Evolutionary conservation across 352 stramenopile genomes (phyloP).

Genomic region (Pilasporangium apinafurcum): DNA sequence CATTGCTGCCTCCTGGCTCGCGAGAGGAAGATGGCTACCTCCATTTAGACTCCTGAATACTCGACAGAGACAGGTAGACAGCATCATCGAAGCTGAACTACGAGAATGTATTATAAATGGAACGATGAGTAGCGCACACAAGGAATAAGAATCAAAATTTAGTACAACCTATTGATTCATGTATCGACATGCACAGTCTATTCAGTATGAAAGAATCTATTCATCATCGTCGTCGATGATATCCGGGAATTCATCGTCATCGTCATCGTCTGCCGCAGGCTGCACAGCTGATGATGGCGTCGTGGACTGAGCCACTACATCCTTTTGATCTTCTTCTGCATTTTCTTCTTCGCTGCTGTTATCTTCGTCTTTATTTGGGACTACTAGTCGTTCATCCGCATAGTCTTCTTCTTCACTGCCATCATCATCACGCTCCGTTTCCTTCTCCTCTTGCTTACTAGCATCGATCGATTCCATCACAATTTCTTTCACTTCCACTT

Average conservation of each 20-base stretch:
- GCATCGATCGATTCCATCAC: too few species aligned
- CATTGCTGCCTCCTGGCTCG: slow-evolving; percentile 34
- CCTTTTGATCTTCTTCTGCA: slow-evolving; percentile 11
- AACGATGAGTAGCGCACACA: neutral
- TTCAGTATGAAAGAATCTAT: too few species aligned
- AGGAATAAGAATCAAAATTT: slow-evolving; percentile 3
- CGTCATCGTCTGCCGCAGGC: slow-evolving; percentile 11
- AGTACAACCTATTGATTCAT: too few species aligned
- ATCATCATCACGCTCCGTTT: slow-evolving; percentile 21
- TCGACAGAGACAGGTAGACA: neutral
- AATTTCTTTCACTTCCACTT: too few species aligned
- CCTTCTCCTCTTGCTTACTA: slow-evolving; percentile 6
- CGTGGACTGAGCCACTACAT: neutral
- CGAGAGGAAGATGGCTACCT: slow-evolving; percentile 48
- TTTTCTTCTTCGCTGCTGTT: slow-evolving; percentile 15
- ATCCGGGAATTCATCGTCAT: slow-evolving; percentile 79
- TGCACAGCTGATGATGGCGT: neutral
- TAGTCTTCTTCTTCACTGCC: slow-evolving; percentile 9
- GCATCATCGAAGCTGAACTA: too few species aligned
- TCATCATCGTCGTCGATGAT: slow-evolving; percentile 70
- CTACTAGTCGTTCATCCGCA: slow-evolving; percentile 17
- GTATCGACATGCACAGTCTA: too few species aligned
- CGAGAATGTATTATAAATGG: neutral
- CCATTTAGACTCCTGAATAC: slow-evolving; percentile 26
- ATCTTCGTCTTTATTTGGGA: slow-evolving; percentile 1